Conservation (phyloP, 164 flowering plant species). For the Saururus chinensis region DNA sequence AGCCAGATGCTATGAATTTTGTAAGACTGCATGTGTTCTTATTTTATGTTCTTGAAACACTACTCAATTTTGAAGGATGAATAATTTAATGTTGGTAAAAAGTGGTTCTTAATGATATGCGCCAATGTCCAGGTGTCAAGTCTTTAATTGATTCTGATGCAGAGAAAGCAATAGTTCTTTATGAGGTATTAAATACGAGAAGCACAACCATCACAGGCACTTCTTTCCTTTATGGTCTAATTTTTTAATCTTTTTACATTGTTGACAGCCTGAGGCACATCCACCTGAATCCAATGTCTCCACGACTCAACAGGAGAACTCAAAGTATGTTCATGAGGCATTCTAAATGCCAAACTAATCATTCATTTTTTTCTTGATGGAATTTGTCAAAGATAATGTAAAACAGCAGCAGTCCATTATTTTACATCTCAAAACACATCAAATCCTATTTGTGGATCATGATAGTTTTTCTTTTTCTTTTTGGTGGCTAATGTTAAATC, state of each 20-base stretch:
- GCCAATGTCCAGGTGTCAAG: constrained; percentile 40
- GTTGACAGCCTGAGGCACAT: constrained; percentile 56
- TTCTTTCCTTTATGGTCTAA: not conserved
- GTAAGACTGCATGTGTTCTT: no score
- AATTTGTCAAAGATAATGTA: not conserved
- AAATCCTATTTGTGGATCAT: no score
- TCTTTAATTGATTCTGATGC: constrained; percentile 33
- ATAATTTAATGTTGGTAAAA: not conserved
- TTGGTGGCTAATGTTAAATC: no score
- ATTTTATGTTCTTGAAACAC: no score
- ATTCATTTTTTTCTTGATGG: not conserved
- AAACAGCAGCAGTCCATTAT: no score
- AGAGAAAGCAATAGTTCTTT: constrained; percentile 89
- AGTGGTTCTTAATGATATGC: no score
- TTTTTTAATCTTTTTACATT: constrained; percentile 3
- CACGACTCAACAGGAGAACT: constrained; percentile 34
- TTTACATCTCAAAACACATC: no score
- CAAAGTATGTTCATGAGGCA: constrained; percentile 43
- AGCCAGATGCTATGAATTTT: no score
- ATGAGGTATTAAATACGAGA: constrained; percentile 33
- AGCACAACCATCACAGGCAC: not conserved
- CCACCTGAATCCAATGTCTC: constrained; percentile 49
- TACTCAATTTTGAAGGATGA: not conserved
- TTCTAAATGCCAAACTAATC: not conserved
- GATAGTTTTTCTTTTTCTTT: no score